phyloP scores from a whole-genome alignment of 345 rosid species.

The Salix arbutifolia region DNA sequence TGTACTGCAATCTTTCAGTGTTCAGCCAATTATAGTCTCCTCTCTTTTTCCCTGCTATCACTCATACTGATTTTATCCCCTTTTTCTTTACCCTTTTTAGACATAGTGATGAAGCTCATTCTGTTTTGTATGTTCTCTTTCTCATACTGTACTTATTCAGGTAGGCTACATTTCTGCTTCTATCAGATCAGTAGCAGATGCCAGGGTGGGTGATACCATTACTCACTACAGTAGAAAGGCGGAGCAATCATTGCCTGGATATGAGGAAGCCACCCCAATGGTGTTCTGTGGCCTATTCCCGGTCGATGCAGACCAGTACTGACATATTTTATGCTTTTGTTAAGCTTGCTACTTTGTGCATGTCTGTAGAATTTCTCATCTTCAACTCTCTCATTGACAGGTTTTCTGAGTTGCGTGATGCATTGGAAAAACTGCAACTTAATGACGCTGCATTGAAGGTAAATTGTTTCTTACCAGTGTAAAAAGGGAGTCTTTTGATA shows the following conservation, averaged over 20 bases:
- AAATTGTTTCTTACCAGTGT: not conserved
- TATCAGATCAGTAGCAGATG: constrained; percentile 92
- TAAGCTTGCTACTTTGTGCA: constrained; percentile 4
- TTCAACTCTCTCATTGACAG: constrained; percentile 40
- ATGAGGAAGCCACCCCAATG: constrained; percentile 97
- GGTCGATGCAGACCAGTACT: constrained; percentile 97
- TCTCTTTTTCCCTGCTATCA: not conserved
- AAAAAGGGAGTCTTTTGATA: not conserved
- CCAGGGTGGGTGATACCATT: constrained; percentile 94
- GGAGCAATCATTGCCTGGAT: constrained; percentile 77
- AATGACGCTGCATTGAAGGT: constrained; percentile 98
- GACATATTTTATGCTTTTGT: constrained; percentile 16
- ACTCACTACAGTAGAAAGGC: constrained; percentile 69
- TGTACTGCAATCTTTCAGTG: not conserved
- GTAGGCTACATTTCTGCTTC: constrained; percentile 98
- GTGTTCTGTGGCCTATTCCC: constrained; percentile 99
- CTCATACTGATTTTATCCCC: no score
- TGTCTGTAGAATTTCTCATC: constrained; percentile 10
- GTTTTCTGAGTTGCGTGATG: constrained; percentile 91
- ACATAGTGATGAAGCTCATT: not conserved
- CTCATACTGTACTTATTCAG: constrained; percentile 31
- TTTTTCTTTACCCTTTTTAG: not conserved
- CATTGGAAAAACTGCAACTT: constrained; percentile 91
- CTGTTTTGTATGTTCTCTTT: not conserved
- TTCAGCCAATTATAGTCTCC: not conserved